Evolutionary conservation across 345 rosid genomes (phyloP).

Genomic region (Rhodamnia rubescens): DNA sequence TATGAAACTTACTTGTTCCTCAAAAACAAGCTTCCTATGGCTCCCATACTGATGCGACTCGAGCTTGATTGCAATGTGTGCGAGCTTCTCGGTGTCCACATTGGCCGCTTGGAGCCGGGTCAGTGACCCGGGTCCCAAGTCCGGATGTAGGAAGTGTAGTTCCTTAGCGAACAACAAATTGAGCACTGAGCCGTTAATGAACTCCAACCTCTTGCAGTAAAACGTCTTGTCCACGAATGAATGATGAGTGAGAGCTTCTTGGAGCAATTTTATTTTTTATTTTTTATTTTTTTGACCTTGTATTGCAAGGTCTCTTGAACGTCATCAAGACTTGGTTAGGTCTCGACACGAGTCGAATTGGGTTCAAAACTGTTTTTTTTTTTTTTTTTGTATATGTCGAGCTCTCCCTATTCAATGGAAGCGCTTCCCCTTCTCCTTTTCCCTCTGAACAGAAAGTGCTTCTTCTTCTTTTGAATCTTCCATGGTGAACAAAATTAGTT

Average conservation of each 20-base stretch:
- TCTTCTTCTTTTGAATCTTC: too few relatives aligned
- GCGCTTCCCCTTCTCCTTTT: too few relatives aligned
- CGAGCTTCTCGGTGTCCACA: slow-evolving; percentile 56
- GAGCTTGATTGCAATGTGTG: slow-evolving; percentile 26
- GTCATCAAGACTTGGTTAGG: too few relatives aligned
- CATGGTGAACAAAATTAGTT: too few relatives aligned
- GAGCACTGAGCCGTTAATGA: slow-evolving; percentile 40
- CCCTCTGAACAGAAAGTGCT: too few relatives aligned
- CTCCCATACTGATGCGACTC: too few relatives aligned
- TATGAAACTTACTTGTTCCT: slow-evolving; percentile 11
- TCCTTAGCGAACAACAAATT: slow-evolving; percentile 21
- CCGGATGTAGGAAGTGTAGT: slow-evolving; percentile 20
- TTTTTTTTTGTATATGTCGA: too few relatives aligned
- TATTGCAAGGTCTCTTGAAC: background rate
- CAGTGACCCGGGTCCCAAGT: slow-evolving; percentile 32
- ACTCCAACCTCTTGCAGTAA: slow-evolving; percentile 42
- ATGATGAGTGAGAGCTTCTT: slow-evolving; percentile 46
- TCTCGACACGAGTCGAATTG: too few relatives aligned
- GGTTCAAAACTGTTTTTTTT: too few relatives aligned
- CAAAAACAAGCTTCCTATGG: too few relatives aligned
- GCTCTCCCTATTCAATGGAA: too few relatives aligned
- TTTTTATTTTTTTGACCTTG: slow-evolving; percentile 15
- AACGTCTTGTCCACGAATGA: slow-evolving; percentile 6
- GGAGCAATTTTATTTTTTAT: slow-evolving; percentile 20
- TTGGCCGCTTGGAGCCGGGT: slow-evolving; percentile 62